These are phyloP conservation scores for Stentor roeselii DNA, from an alignment of 73 alveolate genomes.

Conservation along the genomic window DNA sequence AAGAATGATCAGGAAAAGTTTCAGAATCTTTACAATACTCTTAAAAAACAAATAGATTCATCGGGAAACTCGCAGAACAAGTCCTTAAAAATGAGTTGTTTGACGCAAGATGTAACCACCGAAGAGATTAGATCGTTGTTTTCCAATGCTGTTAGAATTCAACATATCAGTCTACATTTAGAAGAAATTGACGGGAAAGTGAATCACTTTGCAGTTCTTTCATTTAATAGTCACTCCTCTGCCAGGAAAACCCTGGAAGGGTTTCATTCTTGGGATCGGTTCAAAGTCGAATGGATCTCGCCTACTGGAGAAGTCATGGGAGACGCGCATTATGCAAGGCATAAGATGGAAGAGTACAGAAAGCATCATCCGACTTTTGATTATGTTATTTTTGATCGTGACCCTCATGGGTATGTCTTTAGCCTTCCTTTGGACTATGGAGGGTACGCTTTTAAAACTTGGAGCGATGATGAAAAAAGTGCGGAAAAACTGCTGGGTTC, in stretches of 20 bases:
- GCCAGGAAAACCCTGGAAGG: constrained; percentile 26
- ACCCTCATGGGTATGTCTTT: constrained; percentile 15
- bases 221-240: constrained; percentile 26
- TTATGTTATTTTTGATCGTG: not conserved
- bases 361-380: constrained; percentile 23
- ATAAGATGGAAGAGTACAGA: constrained; percentile 20
- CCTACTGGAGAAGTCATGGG: constrained; percentile 24
- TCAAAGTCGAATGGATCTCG: constrained; percentile 22
- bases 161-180: not conserved
- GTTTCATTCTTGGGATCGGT: constrained; percentile 27
- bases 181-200: constrained; percentile 22
- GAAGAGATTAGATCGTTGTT: not conserved
- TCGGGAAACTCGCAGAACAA: constrained; percentile 17
- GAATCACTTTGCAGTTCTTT: not conserved
- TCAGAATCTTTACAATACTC: constrained; percentile 19
- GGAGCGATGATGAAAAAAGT: not conserved
- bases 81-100: not conserved
- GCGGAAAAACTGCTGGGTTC: not conserved
- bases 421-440: not conserved
- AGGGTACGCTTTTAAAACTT: not conserved
- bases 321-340: constrained; percentile 29
- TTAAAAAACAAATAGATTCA: constrained; percentile 26
- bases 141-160: constrained; percentile 1
- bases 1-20: constrained; percentile 16
- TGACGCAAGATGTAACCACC: not conserved